Percentiles rank a stretch among this genome's conserved stretches.
These are phyloP conservation scores for Kwoniella heveanensis DNA, from an alignment of 768 basidiomycete species.

Conservation along the genomic window DNA sequence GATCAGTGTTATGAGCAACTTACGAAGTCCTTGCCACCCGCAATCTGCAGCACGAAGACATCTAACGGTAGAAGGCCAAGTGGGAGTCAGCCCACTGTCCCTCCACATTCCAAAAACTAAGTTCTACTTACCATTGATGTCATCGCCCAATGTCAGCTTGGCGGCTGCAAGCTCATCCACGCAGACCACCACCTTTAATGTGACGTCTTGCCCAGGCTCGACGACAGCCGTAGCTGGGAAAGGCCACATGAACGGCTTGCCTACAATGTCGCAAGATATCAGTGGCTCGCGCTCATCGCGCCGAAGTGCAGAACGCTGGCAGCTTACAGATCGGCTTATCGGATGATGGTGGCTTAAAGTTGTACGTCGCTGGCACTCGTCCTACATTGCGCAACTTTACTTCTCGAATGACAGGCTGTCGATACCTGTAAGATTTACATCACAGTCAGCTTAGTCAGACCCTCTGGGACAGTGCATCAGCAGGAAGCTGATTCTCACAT, in stretches of 20 bases:
- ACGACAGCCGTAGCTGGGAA: conserved; percentile 34
- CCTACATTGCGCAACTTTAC: conserved; percentile 36
- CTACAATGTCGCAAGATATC: conserved; percentile 13
- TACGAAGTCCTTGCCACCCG: conserved; percentile 42
- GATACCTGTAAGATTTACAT: conserved; percentile 19
- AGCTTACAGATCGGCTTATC: conserved; percentile 41
- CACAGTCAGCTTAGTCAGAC: not conserved
- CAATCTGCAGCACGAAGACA: conserved; percentile 41
- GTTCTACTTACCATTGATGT: conserved; percentile 40
- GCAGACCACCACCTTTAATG: conserved; percentile 27
- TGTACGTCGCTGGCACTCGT: conserved; percentile 36
- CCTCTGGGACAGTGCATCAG: not conserved
- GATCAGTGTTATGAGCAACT: conserved; percentile 6
- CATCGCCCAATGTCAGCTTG: conserved; percentile 34
- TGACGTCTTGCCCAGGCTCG: conserved; percentile 26
- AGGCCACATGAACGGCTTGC: conserved; percentile 40
- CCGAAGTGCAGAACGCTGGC: too few species aligned
- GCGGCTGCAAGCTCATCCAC: conserved; percentile 31
- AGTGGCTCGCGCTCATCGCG: not conserved
- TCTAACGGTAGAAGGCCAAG: conserved; percentile 19
- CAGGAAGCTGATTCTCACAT: conserved; percentile 20
- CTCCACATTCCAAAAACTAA: too few species aligned
- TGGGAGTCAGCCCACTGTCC: not conserved
- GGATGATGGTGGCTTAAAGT: conserved; percentile 35
- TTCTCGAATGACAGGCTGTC: conserved; percentile 21